Conservation (phyloP, 805 yeast species). For the Jamesozyma spencerorum region DNA sequence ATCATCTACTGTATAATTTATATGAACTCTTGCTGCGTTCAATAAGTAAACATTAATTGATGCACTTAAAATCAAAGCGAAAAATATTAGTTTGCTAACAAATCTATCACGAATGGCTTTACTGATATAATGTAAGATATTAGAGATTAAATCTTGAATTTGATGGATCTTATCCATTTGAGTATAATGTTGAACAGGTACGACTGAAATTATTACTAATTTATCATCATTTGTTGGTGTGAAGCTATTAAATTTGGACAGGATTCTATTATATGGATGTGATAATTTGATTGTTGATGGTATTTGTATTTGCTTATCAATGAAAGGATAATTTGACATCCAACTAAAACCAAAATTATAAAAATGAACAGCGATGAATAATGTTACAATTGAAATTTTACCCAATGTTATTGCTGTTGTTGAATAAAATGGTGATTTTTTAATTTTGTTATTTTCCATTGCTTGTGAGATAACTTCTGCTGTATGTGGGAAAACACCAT, state of each 20-base stretch:
- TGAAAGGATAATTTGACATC: constrained; percentile 18
- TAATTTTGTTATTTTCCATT: constrained; percentile 14
- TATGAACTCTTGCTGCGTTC: constrained; percentile 72
- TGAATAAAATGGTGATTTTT: constrained; percentile 22
- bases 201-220: constrained; percentile 49
- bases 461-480: constrained; percentile 58
- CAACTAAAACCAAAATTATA: constrained; percentile 65
- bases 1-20: constrained; percentile 31
- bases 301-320: constrained; percentile 29
- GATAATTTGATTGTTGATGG: background rate
- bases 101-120: constrained; percentile 70
- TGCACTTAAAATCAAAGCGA: constrained; percentile 65
- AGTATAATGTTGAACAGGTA: constrained; percentile 48
- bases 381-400: constrained; percentile 50
- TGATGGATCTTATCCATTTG: constrained; percentile 49
- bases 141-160: constrained; percentile 42
- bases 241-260: constrained; percentile 28
- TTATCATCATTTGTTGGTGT: constrained; percentile 28
- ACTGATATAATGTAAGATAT: constrained; percentile 45
- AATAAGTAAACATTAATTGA: constrained; percentile 76
- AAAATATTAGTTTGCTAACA: constrained; percentile 66
- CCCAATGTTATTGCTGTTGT: constrained; percentile 41
- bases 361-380: constrained; percentile 54
- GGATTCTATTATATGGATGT: constrained; percentile 7
- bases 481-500: constrained; percentile 67